Evolutionary conservation across 2,329 filamentous ascomycete genomes (phyloP).

Genomic region (Colletotrichum tabaci): DNA sequence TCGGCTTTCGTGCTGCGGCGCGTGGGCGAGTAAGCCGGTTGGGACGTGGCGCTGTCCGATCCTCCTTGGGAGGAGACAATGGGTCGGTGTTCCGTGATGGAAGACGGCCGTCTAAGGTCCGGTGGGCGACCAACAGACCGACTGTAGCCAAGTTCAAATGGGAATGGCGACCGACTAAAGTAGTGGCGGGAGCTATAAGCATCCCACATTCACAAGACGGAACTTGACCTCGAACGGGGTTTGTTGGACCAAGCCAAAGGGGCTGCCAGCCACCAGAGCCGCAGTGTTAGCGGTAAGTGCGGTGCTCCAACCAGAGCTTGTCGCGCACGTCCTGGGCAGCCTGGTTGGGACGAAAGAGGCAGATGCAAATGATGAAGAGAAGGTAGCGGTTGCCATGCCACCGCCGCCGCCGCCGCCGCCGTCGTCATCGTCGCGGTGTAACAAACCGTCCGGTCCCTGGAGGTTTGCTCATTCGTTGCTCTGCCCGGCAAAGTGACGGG

Average conservation of each 20-base stretch:
- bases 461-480: not conserved
- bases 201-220: not conserved
- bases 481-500: not conserved
- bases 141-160: not conserved
- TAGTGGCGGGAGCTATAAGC: not conserved
- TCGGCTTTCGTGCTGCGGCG: not conserved
- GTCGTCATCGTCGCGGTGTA: too few species aligned
- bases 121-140: not conserved
- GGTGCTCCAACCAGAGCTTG: slow-evolving; percentile 1
- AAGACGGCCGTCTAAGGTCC: not conserved
- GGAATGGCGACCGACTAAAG: not conserved
- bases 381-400: not conserved
- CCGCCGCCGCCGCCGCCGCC: not conserved
- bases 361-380: not conserved
- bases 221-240: not conserved
- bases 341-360: not conserved
- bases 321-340: slow-evolving; percentile 4
- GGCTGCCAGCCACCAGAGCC: slow-evolving; percentile 3
- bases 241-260: slow-evolving; percentile 7
- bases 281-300: slow-evolving; percentile 5
- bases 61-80: not conserved
- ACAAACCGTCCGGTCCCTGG: not conserved
- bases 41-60: slow-evolving; percentile 16
- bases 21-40: not conserved
- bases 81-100: slow-evolving; percentile 14